Evolutionary conservation across 495 filamentous ascomycete species (phyloP), one percentile per base, ranked within the genome.

Genomic region (Tricharina praecox): DNA sequence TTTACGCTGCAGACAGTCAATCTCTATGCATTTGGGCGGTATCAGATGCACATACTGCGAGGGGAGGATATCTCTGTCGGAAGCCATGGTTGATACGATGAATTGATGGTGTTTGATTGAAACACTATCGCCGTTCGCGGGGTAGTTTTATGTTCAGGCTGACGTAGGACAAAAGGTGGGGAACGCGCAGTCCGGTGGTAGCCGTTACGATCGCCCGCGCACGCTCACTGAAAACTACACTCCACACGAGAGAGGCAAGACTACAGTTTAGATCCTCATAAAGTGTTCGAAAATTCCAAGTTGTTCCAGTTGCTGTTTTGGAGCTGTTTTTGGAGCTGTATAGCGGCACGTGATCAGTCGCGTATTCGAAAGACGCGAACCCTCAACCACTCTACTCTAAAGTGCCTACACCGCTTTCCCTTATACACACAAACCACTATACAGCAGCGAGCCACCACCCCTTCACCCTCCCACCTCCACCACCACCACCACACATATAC

Each of bases 1-100:
- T 87, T 90, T 59, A 85, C 75, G 55, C 76, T 80, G 53, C 60
- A 63, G 23, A 65, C 25, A n/a, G 24, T 39, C n/a, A n/a, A n/a
- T n/a, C n/a, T n/a, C n/a, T n/a, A n/a, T n/a, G n/a, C n/a, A n/a
- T n/a, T 44, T 40, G n/a, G n/a, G 21, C 5, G 10, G 37, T 40
- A 19, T 40, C 20, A 44, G 13, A 3, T n/a, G n/a, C n/a, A 24
- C 43, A 13, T 46, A 74, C 70, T 65, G 63, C 50, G 68, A 65
- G 39, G 73, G 72, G 7, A 75, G 64, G 20, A 65, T 67, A 21
- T 75, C 72, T 59, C 72, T 67, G 51, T 73, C 67, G 49, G 62
- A 53, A 20, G 34, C 37, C 38, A 41, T 41, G 33, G 32, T 40
- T 3, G 9, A 42, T 32, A 40, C 20, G 37, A 20, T 10, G 23